Conservation (phyloP, 2,329 filamentous ascomycete genomes). For the Penicillium vulpinum region DNA sequence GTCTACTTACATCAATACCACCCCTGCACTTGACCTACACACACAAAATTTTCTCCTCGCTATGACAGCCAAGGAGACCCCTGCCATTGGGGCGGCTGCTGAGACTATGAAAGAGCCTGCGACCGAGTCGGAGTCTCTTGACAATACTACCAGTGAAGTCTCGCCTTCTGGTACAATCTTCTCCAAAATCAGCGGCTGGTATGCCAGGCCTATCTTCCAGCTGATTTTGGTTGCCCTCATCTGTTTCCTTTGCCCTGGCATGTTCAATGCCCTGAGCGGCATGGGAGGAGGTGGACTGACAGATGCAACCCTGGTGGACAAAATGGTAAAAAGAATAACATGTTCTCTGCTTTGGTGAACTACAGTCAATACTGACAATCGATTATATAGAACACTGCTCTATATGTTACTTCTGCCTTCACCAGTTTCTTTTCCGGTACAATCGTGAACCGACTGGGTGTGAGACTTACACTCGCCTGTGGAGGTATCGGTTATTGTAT, state of each 20-base stretch:
- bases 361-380: background rate
- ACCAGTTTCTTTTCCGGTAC: conserved; percentile 60
- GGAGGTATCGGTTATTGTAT: conserved; percentile 46
- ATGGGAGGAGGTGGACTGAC: conserved; percentile 59
- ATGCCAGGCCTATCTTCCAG: conserved; percentile 47
- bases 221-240: conserved; percentile 64
- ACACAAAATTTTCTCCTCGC: background rate
- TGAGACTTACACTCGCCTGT: conserved; percentile 39
- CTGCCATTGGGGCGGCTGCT: background rate
- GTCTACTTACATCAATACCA: too few species aligned
- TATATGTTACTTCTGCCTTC: conserved; percentile 68
- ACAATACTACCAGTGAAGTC: background rate
- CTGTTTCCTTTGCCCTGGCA: conserved; percentile 65
- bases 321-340: background rate
- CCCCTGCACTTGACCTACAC: background rate
- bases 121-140: background rate
- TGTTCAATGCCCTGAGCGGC: conserved; percentile 63
- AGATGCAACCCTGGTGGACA: conserved; percentile 42
- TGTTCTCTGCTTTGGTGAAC: background rate
- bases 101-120: background rate
- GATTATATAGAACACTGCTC: conserved; percentile 53
- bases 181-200: background rate
- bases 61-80: background rate
- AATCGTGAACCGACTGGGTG: conserved; percentile 40
- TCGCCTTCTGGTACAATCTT: background rate